Base-by-base conservation (phyloP, 2,329 filamentous ascomycete genomes). In the Cercospora brassicicola region DNA sequence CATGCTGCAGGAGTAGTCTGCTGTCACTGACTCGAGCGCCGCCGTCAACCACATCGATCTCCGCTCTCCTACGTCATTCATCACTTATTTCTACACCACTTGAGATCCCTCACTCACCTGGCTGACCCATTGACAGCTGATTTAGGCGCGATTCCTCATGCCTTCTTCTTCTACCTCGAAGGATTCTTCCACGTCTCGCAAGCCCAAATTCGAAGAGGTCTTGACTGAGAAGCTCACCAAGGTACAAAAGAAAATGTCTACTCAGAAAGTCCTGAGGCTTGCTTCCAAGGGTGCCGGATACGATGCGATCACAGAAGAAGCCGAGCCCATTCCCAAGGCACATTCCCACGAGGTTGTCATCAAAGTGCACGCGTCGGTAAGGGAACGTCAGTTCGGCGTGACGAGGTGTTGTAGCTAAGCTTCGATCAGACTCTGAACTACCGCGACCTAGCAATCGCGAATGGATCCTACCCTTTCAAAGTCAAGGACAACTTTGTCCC, bases 401-500 rank as follows among this genome's bases (percentile, higher is more conserved):
- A 11, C 33, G 13, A 11, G 13, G 23, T 48, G 23, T 6, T 30
- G 26, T 11, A 59, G 18, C 65, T 62, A 59, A 67, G n/a, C 65
- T 36, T 28, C 13, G 2, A 7, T 11, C 33, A 67, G 1, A 83
- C 83, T 7, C 76, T 86, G 57, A 85, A 86, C 70, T 86, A 84
- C 73, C 80, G 84, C 45, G 84, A 86, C 69, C 80, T 74, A 4
- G 71, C 57, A 56, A 70, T 71, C 9, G 60, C 62, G 1, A 71
- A 69, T 23, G 70, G 71, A 13, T 31, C 11, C 9, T 71, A 71
- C 60, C 69, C 71, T 3, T 67, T 73, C 53, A 69, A 67, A 6
- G 69, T 70, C 30, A 71, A 69, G 20, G 72, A 73, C 36, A 63
- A 71, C 31, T 73, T 90, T 11, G 86, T 91, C 1, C 88, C 88